Evolutionary conservation across 176 grass and related monocot species (phyloP).

Genomic region (Ensete ventricosum): DNA sequence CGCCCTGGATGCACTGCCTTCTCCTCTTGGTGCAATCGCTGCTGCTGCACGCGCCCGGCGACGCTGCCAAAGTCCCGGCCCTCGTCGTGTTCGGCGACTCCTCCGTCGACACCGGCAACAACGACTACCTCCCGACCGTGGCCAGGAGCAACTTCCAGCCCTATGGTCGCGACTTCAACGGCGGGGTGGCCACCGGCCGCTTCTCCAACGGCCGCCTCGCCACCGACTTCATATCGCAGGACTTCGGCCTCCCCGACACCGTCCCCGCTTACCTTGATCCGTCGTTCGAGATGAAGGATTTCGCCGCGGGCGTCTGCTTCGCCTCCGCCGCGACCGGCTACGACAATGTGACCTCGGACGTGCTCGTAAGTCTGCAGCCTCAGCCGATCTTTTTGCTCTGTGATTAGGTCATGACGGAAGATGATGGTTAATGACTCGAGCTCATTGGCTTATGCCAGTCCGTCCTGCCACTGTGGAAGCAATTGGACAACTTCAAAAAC

Average conservation of each 20-base stretch:
- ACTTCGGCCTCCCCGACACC: conserved; percentile 32
- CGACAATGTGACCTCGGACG: conserved; percentile 41
- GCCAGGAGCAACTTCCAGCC: conserved; percentile 49
- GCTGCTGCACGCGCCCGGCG: background rate
- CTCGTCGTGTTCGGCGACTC: conserved; percentile 65
- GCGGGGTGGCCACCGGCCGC: conserved; percentile 39
- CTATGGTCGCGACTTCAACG: conserved; percentile 55
- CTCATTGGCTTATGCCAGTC: conserved; percentile 19
- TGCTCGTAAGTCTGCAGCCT: conserved; percentile 31
- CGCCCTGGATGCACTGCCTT: background rate
- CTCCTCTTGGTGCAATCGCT: background rate
- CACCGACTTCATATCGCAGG: conserved; percentile 63
- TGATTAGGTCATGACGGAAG: too few relatives aligned
- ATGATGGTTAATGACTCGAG: background rate
- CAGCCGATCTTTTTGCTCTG: background rate
- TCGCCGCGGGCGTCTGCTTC: conserved; percentile 54
- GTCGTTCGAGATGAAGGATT: conserved; percentile 32
- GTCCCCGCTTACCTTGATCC: conserved; percentile 67
- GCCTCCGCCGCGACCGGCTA: conserved; percentile 59
- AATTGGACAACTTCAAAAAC: conserved; percentile 51
- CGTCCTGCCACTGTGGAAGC: conserved; percentile 51
- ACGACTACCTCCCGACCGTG: conserved; percentile 33
- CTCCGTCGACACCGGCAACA: conserved; percentile 58
- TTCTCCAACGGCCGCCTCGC: conserved; percentile 63
- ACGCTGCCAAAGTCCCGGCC: conserved; percentile 32